A percentile compares a stretch with the other conserved stretches of the same genome.
Evolutionary conservation across 2,329 filamentous ascomycete species (phyloP).

Genomic region (Gaeumannomyces sp.): DNA sequence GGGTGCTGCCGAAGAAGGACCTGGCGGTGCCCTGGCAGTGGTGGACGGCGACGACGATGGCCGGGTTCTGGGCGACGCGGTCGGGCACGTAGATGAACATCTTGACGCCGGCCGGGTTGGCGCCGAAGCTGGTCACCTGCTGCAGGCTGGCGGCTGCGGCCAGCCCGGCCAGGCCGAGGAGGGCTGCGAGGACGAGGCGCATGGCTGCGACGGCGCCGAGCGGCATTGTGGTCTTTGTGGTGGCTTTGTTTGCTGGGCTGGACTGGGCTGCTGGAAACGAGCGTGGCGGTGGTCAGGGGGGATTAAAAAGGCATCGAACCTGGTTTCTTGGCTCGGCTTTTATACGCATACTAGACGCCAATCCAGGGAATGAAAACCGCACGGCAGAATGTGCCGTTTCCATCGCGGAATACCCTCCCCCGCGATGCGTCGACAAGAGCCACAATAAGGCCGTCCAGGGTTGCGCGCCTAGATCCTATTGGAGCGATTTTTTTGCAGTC

Average conservation of each 20-base stretch:
- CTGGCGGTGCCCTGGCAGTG: constrained; percentile 46
- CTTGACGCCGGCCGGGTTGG: constrained; percentile 31
- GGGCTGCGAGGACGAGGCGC: not conserved
- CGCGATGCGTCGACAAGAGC: too few species aligned
- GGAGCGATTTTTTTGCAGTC: not conserved
- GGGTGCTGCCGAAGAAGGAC: constrained; percentile 42
- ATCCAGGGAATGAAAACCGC: too few species aligned
- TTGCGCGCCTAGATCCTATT: not conserved
- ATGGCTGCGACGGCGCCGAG: not conserved
- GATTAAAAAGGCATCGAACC: too few species aligned
- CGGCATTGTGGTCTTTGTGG: not conserved
- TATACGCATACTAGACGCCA: not conserved
- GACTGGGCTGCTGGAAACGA: not conserved
- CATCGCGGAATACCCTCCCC: not conserved
- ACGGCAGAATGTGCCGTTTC: not conserved
- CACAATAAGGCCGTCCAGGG: not conserved
- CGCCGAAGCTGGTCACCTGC: constrained; percentile 35
- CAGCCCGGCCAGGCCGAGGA: not conserved
- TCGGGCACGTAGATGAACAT: constrained; percentile 40
- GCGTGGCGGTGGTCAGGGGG: not conserved
- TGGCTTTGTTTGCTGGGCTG: too few species aligned
- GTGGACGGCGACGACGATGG: constrained; percentile 46
- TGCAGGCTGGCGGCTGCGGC: constrained; percentile 22
- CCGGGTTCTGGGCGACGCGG: constrained; percentile 31
- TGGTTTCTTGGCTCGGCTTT: not conserved